These are phyloP conservation scores for Lactarius hatsudake DNA, from an alignment of 768 basidiomycete genomes.

Conservation along the genomic window DNA sequence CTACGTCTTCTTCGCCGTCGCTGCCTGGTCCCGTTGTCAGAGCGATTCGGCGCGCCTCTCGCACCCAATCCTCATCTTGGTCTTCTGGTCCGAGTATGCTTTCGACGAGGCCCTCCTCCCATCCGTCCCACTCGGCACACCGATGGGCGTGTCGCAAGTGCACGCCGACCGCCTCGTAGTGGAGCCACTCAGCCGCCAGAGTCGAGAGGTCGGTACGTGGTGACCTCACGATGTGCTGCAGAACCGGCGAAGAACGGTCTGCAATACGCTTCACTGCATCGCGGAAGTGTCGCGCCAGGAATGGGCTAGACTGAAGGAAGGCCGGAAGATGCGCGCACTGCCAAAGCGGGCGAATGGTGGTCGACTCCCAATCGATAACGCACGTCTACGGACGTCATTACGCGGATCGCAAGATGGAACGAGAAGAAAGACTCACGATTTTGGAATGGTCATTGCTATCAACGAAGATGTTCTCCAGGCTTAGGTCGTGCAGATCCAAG, in stretches of 20 bases:
- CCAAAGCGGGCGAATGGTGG: slow-evolving; percentile 85
- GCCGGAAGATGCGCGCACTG: slow-evolving; percentile 79
- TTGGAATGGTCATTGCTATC: slow-evolving; percentile 62
- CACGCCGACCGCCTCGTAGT: slow-evolving; percentile 63
- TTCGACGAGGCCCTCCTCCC: slow-evolving; percentile 81
- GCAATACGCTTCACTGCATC: slow-evolving; percentile 55
- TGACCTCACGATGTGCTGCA: slow-evolving; percentile 30
- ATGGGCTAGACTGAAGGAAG: slow-evolving; percentile 74
- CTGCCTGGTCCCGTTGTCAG: not conserved
- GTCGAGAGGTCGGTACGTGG: slow-evolving; percentile 38
- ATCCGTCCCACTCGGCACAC: slow-evolving; percentile 85
- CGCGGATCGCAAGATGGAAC: slow-evolving; percentile 6
- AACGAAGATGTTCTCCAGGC: slow-evolving; percentile 82
- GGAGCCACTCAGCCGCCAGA: slow-evolving; percentile 68
- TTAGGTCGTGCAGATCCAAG: slow-evolving; percentile 83
- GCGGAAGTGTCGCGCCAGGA: slow-evolving; percentile 69
- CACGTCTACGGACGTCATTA: slow-evolving; percentile 53
- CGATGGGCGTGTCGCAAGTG: slow-evolving; percentile 75
- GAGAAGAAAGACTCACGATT: slow-evolving; percentile 53
- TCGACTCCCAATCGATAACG: slow-evolving; percentile 89
- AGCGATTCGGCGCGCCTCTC: slow-evolving; percentile 11
- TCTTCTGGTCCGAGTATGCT: slow-evolving; percentile 74
- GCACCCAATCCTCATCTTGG: slow-evolving; percentile 68
- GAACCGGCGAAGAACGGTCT: slow-evolving; percentile 24
- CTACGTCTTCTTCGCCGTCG: slow-evolving; percentile 20